Base-by-base conservation (phyloP, 2,329 filamentous ascomycete species). In the Xylariales sp. region DNA sequence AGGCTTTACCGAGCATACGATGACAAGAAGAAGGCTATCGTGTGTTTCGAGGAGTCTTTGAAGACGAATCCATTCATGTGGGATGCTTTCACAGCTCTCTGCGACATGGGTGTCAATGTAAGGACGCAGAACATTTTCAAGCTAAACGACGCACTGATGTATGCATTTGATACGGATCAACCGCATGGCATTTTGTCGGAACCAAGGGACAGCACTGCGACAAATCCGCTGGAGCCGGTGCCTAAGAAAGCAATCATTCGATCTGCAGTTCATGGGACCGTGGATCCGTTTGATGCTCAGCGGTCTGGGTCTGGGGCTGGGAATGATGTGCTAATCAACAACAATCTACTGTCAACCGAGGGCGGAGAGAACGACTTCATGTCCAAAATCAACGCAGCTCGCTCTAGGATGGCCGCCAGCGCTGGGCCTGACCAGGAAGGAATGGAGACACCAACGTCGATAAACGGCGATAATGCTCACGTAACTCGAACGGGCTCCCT, bases 61-160 rank as follows among this genome's bases (percentile, higher is more conserved):
- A 94, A 90, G 64, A 63, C 82, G 41, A 98, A 97, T 56, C 90
- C 93, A 2, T 91, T 97, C 63, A 93, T 95, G 78, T 98, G 93
- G 93, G 93, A 98, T 70, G 90, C 91, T 0, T 97, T 97, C 55
- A 82, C 84, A 16, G 84, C 80, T 12, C 74, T 98, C 6, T 95
- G 90, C 59, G 89, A 96, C 57, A 87, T 79, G 82, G 87, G 88
- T 4, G 84, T 88, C 32, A 82, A 82, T 50, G 75, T 97, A 41
- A 82, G 86, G 42, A 81, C 93, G 8, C 77, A 82, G 19, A 95
- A 94, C 55, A 86, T 96, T 47, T 98, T 95, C 68, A 88, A 82
- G 58, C 68, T 85, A 52, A 88, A 76, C 46, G 75, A 80, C 15
- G 46, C 59, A 6, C 59, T 80, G 25, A 50, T 73, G 24, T 70